A percentile compares a stretch with the other conserved stretches of the same genome.
Conservation (phyloP, 176 grass and related monocot species). For the Oryza brachyantha region DNA sequence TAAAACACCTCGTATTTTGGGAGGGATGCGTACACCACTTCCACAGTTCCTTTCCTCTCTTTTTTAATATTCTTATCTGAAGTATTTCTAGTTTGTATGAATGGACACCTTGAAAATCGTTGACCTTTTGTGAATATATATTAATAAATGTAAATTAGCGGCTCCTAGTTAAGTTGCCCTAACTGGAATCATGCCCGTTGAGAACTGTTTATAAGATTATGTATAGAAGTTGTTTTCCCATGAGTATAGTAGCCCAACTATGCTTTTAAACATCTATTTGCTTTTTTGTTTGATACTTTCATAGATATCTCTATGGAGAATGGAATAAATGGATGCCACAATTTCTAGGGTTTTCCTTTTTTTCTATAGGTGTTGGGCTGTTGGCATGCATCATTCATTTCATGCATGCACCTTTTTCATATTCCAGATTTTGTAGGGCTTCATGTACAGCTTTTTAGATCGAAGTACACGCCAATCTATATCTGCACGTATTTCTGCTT, state of each 20-base stretch:
- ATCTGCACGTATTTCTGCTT: slow-evolving; percentile 17
- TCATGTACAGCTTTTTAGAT: slow-evolving; percentile 17
- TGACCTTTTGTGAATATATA: neutral
- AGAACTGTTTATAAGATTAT: neutral
- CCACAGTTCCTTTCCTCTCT: neutral
- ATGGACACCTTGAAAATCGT: neutral
- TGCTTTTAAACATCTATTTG: neutral
- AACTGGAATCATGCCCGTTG: neutral
- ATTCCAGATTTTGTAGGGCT: slow-evolving; percentile 16
- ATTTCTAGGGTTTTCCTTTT: neutral
- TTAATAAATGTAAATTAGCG: neutral
- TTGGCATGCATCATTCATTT: neutral
- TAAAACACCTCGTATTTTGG: too few species aligned
- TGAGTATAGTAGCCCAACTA: neutral
- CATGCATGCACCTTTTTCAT: neutral
- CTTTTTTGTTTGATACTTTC: neutral
- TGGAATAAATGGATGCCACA: neutral
- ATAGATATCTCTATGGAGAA: neutral
- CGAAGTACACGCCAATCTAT: slow-evolving; percentile 11
- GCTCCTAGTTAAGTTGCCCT: neutral
- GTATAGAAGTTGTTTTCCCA: neutral
- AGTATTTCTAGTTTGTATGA: neutral
- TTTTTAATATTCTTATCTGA: neutral
- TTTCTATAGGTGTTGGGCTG: too few species aligned
- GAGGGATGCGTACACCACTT: slow-evolving; percentile 2